These are phyloP conservation scores for Chloranthus sessilifolius DNA, from an alignment of 164 flowering plant genomes.

Conservation along the genomic window DNA sequence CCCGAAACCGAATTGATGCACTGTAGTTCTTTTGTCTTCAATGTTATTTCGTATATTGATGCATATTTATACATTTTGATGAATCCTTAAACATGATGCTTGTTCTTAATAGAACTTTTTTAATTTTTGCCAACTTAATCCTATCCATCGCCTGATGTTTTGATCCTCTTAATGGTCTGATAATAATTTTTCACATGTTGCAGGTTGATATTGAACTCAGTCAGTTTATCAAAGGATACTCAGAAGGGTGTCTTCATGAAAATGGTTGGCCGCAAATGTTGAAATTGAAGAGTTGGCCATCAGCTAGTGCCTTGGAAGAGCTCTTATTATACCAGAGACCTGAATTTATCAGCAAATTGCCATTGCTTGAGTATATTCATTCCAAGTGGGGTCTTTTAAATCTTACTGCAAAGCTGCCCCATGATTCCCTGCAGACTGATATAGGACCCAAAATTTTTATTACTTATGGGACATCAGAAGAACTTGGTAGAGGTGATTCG, in stretches of 20 bases:
- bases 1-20: too few species aligned
- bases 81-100: too few species aligned
- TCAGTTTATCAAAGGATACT: conserved; percentile 80
- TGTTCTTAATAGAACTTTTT: too few species aligned
- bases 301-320: conserved; percentile 85
- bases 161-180: conserved; percentile 1
- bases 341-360: conserved; percentile 77
- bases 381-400: conserved; percentile 93
- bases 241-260: conserved; percentile 59
- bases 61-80: too few species aligned
- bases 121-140: too few species aligned
- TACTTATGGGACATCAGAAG: conserved; percentile 69
- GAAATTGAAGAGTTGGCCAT: conserved; percentile 87
- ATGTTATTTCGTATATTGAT: too few species aligned
- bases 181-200: conserved; percentile 16
- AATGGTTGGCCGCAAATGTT: conserved; percentile 71
- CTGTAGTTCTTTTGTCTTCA: too few species aligned
- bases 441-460: conserved; percentile 77
- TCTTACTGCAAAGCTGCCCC: conserved; percentile 91
- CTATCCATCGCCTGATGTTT: too few species aligned
- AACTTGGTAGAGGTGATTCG: conserved; percentile 70
- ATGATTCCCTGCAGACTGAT: conserved; percentile 80
- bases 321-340: conserved; percentile 79
- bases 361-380: conserved; percentile 88
- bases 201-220: conserved; percentile 77